Base-by-base conservation (phyloP, 208 protist species). In the Porcisia deanei region DNA sequence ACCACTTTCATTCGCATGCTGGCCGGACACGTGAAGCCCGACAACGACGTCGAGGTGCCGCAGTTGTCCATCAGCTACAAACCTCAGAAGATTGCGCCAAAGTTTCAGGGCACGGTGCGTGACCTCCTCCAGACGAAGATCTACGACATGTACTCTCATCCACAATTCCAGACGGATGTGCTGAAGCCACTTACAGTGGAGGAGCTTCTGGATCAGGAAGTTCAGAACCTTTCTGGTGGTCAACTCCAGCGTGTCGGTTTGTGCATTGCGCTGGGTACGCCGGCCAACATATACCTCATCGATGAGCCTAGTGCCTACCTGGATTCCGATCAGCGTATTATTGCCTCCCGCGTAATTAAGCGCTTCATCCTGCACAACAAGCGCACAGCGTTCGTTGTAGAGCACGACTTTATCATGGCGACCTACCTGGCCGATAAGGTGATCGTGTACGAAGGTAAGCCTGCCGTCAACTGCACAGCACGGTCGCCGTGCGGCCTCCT, bases 341-440 rank as follows among this genome's bases (percentile, higher is more conserved):
- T 99, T 78, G 97, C 98, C 61, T 91, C 99, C 10, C 99, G 99
- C 78, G 98, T 99, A 34, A 99, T 99, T 79, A 99, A 99, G 92
- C 89, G 96, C 68, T 99, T 99, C 88, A 99, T 99, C 79, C 91
- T 99, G 49, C 98, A 99, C 91, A 90, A 97, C 64, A 99, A 99
- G 89, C 99, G 99, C 83, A 99, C 99, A 71, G 99, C 98, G 18
- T 99, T 99, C 89, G 94, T 99, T 80, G 99, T 99, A 47, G 99
- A 99, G 90, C 99, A 99, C 92, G 99, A 99, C 87, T 99, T 99
- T 88, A 99, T 99, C 85, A 99, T 99, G 99, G 99, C 99, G 67
- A 99, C 99, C 1, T 99, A 99, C 88, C 91, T 99, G 43, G 99
- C 99, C 25, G 99, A 99, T 86, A 90, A 96, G 70, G 99, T 99